Evolutionary conservation across 2,329 filamentous ascomycete species (phyloP).

Genomic region (Hymenoscyphus salicellus): DNA sequence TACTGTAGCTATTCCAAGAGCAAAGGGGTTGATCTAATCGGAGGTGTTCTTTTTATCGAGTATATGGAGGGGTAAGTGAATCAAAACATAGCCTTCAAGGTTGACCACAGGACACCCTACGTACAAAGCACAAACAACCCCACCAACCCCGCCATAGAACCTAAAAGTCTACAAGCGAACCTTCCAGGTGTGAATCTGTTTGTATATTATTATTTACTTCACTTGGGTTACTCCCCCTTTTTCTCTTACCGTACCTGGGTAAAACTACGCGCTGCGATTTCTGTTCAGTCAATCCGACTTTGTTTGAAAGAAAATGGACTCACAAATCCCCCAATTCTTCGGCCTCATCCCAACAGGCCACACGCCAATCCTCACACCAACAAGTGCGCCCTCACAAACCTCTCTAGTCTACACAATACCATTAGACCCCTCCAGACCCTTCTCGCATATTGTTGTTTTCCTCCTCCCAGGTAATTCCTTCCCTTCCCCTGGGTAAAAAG

Average conservation of each 20-base stretch:
- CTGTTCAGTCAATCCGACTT: background rate
- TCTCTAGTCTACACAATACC: conserved; percentile 56
- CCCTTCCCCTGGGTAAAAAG: background rate
- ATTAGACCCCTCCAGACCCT: conserved; percentile 46
- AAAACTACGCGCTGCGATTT: background rate
- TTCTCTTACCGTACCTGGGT: background rate
- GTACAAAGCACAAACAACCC: background rate
- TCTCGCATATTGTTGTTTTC: conserved; percentile 86
- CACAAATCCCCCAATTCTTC: conserved; percentile 30
- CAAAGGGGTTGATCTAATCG: background rate
- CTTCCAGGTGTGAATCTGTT: background rate
- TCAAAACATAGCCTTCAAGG: background rate
- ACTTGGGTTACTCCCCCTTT: background rate
- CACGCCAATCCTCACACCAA: conserved; percentile 53
- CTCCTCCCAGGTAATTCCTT: conserved; percentile 65
- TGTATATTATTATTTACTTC: background rate
- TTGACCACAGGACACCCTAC: background rate
- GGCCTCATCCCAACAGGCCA: conserved; percentile 54
- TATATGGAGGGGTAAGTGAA: no score
- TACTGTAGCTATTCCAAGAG: background rate
- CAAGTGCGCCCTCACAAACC: conserved; percentile 51
- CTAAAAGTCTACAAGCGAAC: conserved; percentile 1
- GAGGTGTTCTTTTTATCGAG: no score
- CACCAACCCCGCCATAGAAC: background rate
- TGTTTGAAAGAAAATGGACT: background rate